Conservation (phyloP, 1,284 basidiomycete genomes). For the Malassezia dermatis region DNA sequence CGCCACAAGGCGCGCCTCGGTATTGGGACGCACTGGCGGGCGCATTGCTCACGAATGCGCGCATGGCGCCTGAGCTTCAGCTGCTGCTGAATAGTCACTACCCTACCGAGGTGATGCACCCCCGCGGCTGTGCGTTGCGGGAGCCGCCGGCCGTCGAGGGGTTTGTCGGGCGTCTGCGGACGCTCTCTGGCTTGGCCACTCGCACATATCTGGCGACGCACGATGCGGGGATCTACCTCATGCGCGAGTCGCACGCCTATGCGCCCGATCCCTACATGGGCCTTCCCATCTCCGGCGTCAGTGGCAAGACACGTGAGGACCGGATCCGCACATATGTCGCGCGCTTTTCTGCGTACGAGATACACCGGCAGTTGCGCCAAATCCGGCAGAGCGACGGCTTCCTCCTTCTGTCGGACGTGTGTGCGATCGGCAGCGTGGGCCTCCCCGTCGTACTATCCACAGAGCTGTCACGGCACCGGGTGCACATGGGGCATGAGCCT, state of each 20-base stretch:
- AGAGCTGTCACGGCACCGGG: not conserved
- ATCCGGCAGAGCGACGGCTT: conserved; percentile 59
- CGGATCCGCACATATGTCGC: conserved; percentile 40
- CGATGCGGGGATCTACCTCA: conserved; percentile 61
- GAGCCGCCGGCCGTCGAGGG: conserved; percentile 71
- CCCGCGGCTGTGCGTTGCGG: conserved; percentile 55
- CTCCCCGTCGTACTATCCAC: conserved; percentile 11
- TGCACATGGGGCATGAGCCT: not conserved
- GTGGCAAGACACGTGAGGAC: conserved; percentile 29
- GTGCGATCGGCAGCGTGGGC: conserved; percentile 55
- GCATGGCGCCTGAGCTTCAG: conserved; percentile 53
- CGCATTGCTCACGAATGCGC: conserved; percentile 52
- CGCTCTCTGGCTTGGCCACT: conserved; percentile 57
- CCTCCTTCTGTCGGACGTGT: conserved; percentile 60
- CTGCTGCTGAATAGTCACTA: conserved; percentile 61
- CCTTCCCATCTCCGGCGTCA: conserved; percentile 18
- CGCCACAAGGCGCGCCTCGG: conserved; percentile 57
- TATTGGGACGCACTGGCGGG: conserved; percentile 66
- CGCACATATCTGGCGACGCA: conserved; percentile 63
- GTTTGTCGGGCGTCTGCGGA: conserved; percentile 60
- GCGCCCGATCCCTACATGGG: conserved; percentile 53
- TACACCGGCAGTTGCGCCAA: conserved; percentile 58
- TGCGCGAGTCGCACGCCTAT: conserved; percentile 55
- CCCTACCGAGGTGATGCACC: conserved; percentile 54
- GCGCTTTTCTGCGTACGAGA: conserved; percentile 33